Conservation (phyloP, 1,284 basidiomycete genomes). For the Boletus sp. region DNA sequence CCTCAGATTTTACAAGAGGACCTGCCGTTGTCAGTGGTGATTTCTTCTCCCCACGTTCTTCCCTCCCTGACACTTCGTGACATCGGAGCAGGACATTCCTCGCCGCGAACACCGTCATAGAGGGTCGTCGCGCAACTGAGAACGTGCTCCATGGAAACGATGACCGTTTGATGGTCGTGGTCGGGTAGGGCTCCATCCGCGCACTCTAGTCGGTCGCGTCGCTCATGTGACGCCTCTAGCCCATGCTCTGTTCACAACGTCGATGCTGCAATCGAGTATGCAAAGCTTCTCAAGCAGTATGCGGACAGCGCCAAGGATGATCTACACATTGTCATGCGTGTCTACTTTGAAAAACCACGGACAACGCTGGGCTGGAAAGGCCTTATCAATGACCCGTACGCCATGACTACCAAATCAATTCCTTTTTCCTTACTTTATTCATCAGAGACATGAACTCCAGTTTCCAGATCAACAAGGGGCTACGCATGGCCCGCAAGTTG, state of each 20-base stretch:
- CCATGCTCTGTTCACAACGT: conserved; percentile 93
- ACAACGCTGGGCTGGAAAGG: conserved; percentile 99
- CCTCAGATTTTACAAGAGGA: conserved; percentile 92
- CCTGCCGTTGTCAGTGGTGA: conserved; percentile 58
- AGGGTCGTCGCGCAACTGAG: conserved; percentile 79
- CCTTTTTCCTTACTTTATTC: neutral
- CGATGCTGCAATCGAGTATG: conserved; percentile 82
- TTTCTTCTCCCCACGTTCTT: neutral
- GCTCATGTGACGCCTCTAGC: conserved; percentile 38
- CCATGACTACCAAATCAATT: neutral
- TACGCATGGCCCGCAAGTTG: conserved; percentile 86
- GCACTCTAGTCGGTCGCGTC: neutral
- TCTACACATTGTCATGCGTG: conserved; percentile 93
- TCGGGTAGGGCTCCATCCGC: conserved; percentile 46
- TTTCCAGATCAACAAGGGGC: conserved; percentile 95
- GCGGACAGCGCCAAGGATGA: conserved; percentile 80
- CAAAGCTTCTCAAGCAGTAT: conserved; percentile 75
- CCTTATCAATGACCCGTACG: conserved; percentile 86
- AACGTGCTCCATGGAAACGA: conserved; percentile 75
- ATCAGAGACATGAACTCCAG: conserved; percentile 66
- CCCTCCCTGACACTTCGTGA: conserved; percentile 3
- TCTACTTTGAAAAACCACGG: conserved; percentile 95
- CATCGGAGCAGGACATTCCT: conserved; percentile 49
- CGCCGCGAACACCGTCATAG: conserved; percentile 78
- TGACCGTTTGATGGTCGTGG: conserved; percentile 85